Evolutionary conservation across 2,329 filamentous ascomycete genomes (phyloP).

Genomic region (Claviceps capensis): DNA sequence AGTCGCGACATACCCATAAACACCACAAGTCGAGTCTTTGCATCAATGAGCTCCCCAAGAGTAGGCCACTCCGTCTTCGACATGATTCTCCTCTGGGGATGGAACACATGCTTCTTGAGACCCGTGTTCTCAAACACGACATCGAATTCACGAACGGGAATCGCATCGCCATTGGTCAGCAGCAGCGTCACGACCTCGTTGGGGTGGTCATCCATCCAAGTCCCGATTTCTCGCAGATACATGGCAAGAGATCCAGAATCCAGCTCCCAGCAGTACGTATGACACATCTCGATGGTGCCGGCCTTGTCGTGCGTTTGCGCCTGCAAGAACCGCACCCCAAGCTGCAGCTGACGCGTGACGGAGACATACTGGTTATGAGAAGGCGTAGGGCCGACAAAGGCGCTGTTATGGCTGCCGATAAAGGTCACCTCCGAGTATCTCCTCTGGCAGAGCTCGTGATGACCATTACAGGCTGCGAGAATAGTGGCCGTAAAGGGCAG

Average conservation of each 20-base stretch:
- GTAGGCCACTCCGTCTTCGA: slow-evolving; percentile 53
- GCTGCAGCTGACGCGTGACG: slow-evolving; percentile 41
- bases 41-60: slow-evolving; percentile 48
- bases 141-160: slow-evolving; percentile 41
- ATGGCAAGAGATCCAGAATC: slow-evolving; percentile 42
- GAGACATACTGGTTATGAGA: slow-evolving; percentile 47
- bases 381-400: slow-evolving; percentile 43
- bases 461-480: slow-evolving; percentile 40
- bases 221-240: slow-evolving; percentile 44
- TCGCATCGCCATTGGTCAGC: slow-evolving; percentile 46
- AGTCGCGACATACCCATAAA: slow-evolving; percentile 46
- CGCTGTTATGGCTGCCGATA: slow-evolving; percentile 50
- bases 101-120: slow-evolving; percentile 43
- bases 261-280: slow-evolving; percentile 46
- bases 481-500: slow-evolving; percentile 10
- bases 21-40: slow-evolving; percentile 49
- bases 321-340: slow-evolving; percentile 51
- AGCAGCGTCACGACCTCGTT: slow-evolving; percentile 50
- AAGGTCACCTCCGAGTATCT: slow-evolving; percentile 47
- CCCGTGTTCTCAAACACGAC: slow-evolving; percentile 40
- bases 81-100: slow-evolving; percentile 25
- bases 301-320: slow-evolving; percentile 45
- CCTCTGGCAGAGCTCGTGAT: slow-evolving; percentile 38
- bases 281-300: slow-evolving; percentile 44
- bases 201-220: slow-evolving; percentile 44